Base-by-base conservation (phyloP, 768 basidiomycete species). In the Pleurotus eryngii region DNA sequence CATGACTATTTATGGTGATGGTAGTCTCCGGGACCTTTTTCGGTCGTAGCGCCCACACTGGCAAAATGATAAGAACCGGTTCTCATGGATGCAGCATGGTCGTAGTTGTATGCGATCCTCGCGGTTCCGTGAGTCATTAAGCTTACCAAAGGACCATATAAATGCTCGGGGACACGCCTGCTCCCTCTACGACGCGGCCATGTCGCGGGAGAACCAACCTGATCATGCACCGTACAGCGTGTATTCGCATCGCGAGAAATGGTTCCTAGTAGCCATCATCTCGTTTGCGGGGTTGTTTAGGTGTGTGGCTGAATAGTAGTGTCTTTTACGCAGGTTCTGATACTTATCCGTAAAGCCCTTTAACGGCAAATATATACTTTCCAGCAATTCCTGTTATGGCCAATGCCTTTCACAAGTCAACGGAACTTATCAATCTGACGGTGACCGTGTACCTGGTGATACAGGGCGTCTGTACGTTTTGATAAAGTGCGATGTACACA, bases 311-410 rank as follows among this genome's bases (percentile, higher is more conserved):
- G 12, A 15, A 17, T 7, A 53, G 5, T 17, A 15, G 27, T 12
- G 2, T 53, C 37, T 12, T 26, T n/a, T 39, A 9, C 22, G 18
- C n/a, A 15, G 11, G n/a, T 20, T 35, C 30, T 35, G 8, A 35
- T 35, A 35, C 37, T 24, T 49, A 35, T 35, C 30, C 30, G 30
- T 35, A 35, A 35, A 87, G 86, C 63, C 87, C 88, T 0, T 70
- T 91, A 11, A 88, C 89, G 1, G 78, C 87, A 3, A 90, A 85
- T 56, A 87, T 92, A 56, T 92, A 91, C 66, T 83, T 90, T 48
- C 90, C 90, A 4, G 89, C 85, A 14, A 86, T 95, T 40, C 92
- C 90, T 1, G 76, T 80, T 0, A 70, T 93, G 20, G 77, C 85
- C 1, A 60, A 60, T n/a, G 86, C 73, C 2, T 90, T 94, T 64